phyloP scores from a whole-genome alignment of 495 filamentous ascomycete genomes.

The Saxispiralis lemnorum region DNA sequence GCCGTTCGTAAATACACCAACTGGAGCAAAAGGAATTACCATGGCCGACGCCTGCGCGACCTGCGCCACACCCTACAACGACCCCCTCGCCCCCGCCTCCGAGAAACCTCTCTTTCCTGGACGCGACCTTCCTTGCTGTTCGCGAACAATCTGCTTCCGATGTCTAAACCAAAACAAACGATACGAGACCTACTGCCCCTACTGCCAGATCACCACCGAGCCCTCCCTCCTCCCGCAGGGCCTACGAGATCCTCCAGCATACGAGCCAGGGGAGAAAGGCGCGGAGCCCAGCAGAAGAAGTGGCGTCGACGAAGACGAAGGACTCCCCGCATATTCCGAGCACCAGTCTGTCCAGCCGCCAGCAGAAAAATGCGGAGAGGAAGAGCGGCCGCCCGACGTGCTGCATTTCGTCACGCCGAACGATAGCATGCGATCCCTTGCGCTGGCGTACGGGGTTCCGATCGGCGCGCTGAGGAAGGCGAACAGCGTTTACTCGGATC shows the following conservation, averaged over 20 bases:
- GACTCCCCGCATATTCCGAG: conserved; percentile 21
- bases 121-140: conserved; percentile 38
- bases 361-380: conserved; percentile 17
- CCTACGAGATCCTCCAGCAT: conserved; percentile 39
- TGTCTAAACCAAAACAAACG: conserved; percentile 52
- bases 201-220: conserved; percentile 35
- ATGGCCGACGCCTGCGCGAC: conserved; percentile 15
- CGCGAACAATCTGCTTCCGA: conserved; percentile 44
- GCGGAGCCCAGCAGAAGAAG: conserved; percentile 17
- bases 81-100: conserved; percentile 2
- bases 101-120: conserved; percentile 16
- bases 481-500: conserved; percentile 47
- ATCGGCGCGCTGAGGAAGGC: conserved; percentile 33
- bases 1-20: too few species aligned
- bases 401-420: conserved; percentile 50
- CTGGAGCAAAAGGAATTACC: too few species aligned
- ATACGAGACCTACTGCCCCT: conserved; percentile 53
- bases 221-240: conserved; percentile 38
- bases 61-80: conserved; percentile 10
- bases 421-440: conserved; percentile 46
- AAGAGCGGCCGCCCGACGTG: conserved; percentile 33
- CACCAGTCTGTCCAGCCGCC: conserved; percentile 17
- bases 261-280: conserved; percentile 28
- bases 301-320: conserved; percentile 14
- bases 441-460: conserved; percentile 49